phyloP scores from a whole-genome alignment of 768 basidiomycete genomes.

The Podaxis mareebaensis region DNA sequence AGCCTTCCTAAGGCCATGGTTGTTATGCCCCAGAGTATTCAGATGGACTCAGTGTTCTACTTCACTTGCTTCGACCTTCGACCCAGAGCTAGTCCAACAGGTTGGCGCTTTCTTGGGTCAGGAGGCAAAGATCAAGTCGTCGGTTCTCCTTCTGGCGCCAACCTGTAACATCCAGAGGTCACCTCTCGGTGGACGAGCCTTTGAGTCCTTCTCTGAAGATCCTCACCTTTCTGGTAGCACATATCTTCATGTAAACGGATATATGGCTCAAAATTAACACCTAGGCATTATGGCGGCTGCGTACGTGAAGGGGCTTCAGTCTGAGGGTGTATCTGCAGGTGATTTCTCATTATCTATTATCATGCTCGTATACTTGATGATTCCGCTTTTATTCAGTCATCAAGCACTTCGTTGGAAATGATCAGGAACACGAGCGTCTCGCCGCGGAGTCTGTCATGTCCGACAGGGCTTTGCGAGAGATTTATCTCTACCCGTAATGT shows the following conservation, averaged over 20 bases:
- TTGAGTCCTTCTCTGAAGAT: conserved; percentile 76
- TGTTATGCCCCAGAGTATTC: not conserved
- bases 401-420: conserved; percentile 75
- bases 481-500: conserved; percentile 69
- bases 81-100: conserved; percentile 52
- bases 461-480: conserved; percentile 65
- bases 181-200: conserved; percentile 59
- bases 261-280: not conserved
- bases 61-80: conserved; percentile 70
- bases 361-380: not conserved
- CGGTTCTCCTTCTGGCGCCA: conserved; percentile 65
- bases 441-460: conserved; percentile 65
- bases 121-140: conserved; percentile 67
- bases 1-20: conserved; percentile 20
- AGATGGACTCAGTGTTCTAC: conserved; percentile 57
- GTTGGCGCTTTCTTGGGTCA: conserved; percentile 62
- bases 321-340: conserved; percentile 63
- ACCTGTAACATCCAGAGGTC: conserved; percentile 77
- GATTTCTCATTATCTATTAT: conserved; percentile 17
- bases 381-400: conserved; percentile 40
- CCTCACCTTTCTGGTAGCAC: conserved; percentile 59
- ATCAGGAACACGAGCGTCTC: conserved; percentile 72
- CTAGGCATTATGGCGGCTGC: conserved; percentile 60
- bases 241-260: not conserved
- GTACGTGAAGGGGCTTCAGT: conserved; percentile 70